Percentiles rank a stretch among this genome's conserved stretches.
Evolutionary conservation across 2,329 filamentous ascomycete genomes (phyloP).

Genomic region (Thielaviopsis euricoi): DNA sequence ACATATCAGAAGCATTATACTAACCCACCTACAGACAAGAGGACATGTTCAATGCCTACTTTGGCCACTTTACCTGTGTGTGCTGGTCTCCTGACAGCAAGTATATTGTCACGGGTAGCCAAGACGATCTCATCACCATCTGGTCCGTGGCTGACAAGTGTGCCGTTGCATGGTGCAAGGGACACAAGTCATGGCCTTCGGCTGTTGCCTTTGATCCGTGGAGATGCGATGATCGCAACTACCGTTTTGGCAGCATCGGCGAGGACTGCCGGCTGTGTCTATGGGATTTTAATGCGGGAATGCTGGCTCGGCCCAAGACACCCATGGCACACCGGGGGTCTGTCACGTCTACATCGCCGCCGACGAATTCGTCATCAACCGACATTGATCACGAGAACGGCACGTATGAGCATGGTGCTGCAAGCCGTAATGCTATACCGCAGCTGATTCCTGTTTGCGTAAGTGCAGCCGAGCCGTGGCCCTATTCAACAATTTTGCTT

Average conservation of each 20-base stretch:
- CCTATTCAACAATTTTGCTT: background rate
- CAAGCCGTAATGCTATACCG: conserved; percentile 3
- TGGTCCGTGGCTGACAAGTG: conserved; percentile 76
- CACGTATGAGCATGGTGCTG: conserved; percentile 10
- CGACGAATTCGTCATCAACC: conserved; percentile 19
- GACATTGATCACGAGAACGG: conserved; percentile 10
- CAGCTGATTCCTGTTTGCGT: conserved; percentile 11
- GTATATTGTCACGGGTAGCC: conserved; percentile 86
- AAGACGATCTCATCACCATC: conserved; percentile 91
- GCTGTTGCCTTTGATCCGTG: conserved; percentile 90
- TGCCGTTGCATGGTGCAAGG: conserved; percentile 82
- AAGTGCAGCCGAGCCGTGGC: conserved; percentile 1
- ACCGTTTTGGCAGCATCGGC: conserved; percentile 88
- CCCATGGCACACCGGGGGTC: conserved; percentile 44
- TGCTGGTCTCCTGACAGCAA: conserved; percentile 97
- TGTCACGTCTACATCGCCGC: conserved; percentile 24
- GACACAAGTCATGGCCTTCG: conserved; percentile 91
- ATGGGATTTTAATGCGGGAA: conserved; percentile 96
- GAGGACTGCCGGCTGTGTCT: conserved; percentile 81
- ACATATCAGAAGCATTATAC: background rate
- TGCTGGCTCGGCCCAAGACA: conserved; percentile 81
- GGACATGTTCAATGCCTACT: conserved; percentile 79
- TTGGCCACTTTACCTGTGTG: conserved; percentile 80
- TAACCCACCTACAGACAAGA: conserved; percentile 42
- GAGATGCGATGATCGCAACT: conserved; percentile 90